Conservation (phyloP, 306 rosid genomes). For the Psophocarpus tetragonolobus region DNA sequence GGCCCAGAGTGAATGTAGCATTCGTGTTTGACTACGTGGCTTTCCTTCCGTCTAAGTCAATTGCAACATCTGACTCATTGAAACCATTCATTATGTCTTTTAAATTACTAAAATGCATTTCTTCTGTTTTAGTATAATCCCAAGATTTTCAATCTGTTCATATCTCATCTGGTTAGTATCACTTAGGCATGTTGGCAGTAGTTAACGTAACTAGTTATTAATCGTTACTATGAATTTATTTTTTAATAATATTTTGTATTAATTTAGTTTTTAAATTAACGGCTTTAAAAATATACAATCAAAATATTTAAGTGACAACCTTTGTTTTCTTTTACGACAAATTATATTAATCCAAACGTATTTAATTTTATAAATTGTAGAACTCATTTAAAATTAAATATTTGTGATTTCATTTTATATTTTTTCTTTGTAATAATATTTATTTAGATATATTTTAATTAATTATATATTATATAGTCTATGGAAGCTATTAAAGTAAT, state of each 20-base stretch:
- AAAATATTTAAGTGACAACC: not conserved
- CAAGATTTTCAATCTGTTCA: not conserved
- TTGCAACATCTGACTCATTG: conserved; percentile 1
- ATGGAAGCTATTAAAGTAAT: too few species aligned
- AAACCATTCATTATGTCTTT: conserved; percentile 13
- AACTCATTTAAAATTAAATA: not conserved
- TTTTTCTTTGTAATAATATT: not conserved
- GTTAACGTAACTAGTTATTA: not conserved
- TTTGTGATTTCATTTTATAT: not conserved
- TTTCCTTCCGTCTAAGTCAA: conserved; percentile 40
- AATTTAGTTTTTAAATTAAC: not conserved
- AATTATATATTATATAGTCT: too few species aligned
- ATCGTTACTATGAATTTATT: not conserved
- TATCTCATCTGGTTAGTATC: not conserved
- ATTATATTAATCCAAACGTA: not conserved
- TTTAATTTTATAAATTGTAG: not conserved
- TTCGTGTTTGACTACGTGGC: conserved; percentile 39
- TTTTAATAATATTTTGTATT: not conserved
- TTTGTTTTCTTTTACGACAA: not conserved
- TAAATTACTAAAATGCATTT: not conserved
- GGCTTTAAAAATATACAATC: too few species aligned
- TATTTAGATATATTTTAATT: not conserved
- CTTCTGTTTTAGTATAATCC: not conserved
- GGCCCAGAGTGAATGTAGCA: conserved; percentile 59
- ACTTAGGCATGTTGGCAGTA: not conserved